Percentiles rank a stretch among this genome's conserved stretches.
Conservation (phyloP, 2,329 filamentous ascomycete genomes). For the Blastomyces silverae region DNA sequence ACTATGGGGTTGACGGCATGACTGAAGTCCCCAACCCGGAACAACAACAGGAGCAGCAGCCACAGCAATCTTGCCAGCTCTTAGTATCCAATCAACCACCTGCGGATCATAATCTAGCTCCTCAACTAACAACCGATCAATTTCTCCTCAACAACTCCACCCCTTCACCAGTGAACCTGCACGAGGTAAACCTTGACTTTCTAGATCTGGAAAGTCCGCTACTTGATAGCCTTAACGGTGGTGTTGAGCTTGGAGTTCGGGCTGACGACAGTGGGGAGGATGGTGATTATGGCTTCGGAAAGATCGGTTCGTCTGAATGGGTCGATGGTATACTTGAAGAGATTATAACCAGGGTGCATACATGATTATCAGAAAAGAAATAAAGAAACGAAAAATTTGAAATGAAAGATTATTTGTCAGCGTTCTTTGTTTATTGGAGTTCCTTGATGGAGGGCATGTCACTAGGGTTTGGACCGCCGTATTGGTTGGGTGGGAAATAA, state of each 20-base stretch:
- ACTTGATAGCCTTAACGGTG: neutral
- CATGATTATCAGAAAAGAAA: conserved; percentile 2
- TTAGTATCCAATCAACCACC: neutral
- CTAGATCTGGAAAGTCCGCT: conserved; percentile 15
- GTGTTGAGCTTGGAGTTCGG: neutral
- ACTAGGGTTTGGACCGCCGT: neutral
- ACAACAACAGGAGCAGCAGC: conserved; percentile 3
- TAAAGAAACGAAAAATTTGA: neutral
- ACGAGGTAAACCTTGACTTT: conserved; percentile 18
- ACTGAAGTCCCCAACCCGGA: neutral
- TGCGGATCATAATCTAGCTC: neutral
- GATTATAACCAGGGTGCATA: conserved; percentile 16
- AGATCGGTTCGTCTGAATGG: conserved; percentile 5
- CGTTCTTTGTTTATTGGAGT: neutral
- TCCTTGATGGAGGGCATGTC: neutral
- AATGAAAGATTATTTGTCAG: neutral
- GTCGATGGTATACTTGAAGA: conserved; percentile 17
- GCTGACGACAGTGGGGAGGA: neutral
- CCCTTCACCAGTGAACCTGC: neutral
- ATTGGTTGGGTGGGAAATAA: neutral
- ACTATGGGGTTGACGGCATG: conserved; percentile 6
- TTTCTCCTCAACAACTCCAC: neutral
- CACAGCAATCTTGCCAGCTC: neutral
- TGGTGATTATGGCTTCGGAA: conserved; percentile 5
- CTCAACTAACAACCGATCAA: neutral